These are phyloP conservation scores for Ananas comosus DNA, from an alignment of 176 grass and related monocot genomes.

Conservation along the genomic window DNA sequence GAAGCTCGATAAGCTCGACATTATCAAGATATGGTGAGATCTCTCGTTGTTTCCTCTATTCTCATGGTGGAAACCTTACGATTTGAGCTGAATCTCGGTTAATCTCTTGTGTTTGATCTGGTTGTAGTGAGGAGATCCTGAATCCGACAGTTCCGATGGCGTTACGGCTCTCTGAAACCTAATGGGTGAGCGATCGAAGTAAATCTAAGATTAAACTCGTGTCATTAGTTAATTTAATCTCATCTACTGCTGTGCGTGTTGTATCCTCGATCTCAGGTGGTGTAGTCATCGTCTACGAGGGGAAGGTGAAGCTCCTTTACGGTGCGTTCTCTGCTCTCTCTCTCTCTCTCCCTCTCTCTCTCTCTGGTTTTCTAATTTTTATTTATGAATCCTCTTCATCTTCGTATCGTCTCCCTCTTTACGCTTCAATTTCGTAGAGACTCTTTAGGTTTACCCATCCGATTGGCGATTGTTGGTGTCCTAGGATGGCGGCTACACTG, in stretches of 20 bases:
- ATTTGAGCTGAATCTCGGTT: background rate
- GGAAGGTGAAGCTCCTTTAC: conserved; percentile 91
- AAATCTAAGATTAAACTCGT: background rate
- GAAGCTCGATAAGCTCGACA: too few relatives aligned
- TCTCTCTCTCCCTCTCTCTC: conserved; percentile 10
- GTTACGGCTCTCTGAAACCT: too few relatives aligned
- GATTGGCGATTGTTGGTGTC: conserved; percentile 6
- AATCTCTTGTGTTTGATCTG: background rate
- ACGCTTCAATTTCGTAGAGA: background rate
- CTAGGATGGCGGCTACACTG: conserved; percentile 92
- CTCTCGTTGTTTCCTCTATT: background rate
- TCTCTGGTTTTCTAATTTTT: background rate
- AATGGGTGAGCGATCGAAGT: conserved; percentile 19
- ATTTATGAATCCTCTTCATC: conserved; percentile 1
- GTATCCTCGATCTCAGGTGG: conserved; percentile 41
- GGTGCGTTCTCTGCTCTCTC: conserved; percentile 6
- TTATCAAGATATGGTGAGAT: conserved; percentile 81
- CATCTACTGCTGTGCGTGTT: background rate
- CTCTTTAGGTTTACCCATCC: too few relatives aligned
- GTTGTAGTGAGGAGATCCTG: conserved; percentile 75
- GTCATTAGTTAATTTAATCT: too few relatives aligned
- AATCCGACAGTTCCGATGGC: conserved; percentile 91
- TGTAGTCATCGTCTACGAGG: conserved; percentile 86
- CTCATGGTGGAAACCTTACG: background rate
- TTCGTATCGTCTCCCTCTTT: background rate